Evolutionary conservation across 1,284 basidiomycete species (phyloP), one percentile per base, ranked within the genome.

Genomic region (Austroboletus niveus): DNA sequence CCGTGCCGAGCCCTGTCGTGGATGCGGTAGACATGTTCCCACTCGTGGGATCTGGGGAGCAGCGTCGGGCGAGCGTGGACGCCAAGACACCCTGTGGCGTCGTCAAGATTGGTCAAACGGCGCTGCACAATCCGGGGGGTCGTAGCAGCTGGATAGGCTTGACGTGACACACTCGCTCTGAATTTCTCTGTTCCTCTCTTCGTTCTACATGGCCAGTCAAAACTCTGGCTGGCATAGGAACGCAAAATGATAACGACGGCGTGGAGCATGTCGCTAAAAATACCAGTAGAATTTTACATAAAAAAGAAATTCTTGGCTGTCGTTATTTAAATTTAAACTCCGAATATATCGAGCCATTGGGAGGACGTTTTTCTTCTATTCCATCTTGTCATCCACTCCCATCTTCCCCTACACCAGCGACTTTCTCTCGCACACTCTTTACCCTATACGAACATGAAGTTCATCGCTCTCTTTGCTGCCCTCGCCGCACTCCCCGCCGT

Each of bases 61-160:
- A 49, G 24, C 51, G 57, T 53, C 53, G 53, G 29, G 55, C 43
- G 42, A 57, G 63, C 5, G 48, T 53, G 15, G 58, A 60, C 22
- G 36, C 38, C 17, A 66, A 62, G 44, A 57, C 60, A 11, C 62
- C 66, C 17, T 61, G 66, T 46, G 73, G 69, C 5, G 64, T 78
- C 34, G 78, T 98, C 55, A 98, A 98, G 71, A 94, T 98, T 62
- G 93, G 92, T 4, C 93, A 97, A 73, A 94, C 92, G 20, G 80
- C 81, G 54, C 71, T 98, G 68, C 94, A 97, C 65, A 98, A 98
- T 69, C 84, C 93, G 0, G 83, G 84, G 1, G 96, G 96, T 1
- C 76, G 88, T 41, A 92, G 92, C 64, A 95, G 90, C 60, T 98
- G 89, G 89, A 94, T 98, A 59, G 93, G 93, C 12, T 72, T 98